phyloP scores from a whole-genome alignment of 2,329 filamentous ascomycete species.

The Pestalotiopsis sp. region DNA sequence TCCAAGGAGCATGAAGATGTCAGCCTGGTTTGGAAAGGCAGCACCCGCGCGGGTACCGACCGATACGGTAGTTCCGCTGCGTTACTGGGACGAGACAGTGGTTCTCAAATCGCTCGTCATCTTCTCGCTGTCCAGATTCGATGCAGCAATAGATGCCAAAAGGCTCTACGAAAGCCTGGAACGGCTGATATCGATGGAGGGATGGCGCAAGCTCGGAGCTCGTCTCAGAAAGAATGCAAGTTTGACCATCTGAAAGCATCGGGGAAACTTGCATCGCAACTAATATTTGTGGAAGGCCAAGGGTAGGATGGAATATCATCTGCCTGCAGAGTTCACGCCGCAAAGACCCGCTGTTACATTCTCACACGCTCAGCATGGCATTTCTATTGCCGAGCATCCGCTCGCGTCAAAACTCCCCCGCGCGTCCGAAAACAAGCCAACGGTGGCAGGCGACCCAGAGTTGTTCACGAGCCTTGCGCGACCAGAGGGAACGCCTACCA shows the following conservation, averaged over 20 bases:
- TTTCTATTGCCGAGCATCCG: conserved; percentile 42
- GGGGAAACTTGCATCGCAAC: not conserved
- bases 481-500: conserved; percentile 25
- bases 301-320: conserved; percentile 41
- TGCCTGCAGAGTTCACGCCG: conserved; percentile 37
- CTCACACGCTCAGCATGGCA: conserved; percentile 35
- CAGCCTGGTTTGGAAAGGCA: conserved; percentile 11
- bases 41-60: conserved; percentile 3
- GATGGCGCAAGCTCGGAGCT: conserved; percentile 27
- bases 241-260: not conserved
- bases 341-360: conserved; percentile 43
- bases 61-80: conserved; percentile 25
- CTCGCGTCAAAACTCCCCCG: conserved; percentile 38
- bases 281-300: conserved; percentile 16
- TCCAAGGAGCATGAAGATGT: not conserved
- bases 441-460: conserved; percentile 28
- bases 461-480: conserved; percentile 27
- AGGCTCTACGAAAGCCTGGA: conserved; percentile 20
- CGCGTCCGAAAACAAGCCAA: conserved; percentile 25
- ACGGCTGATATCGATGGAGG: conserved; percentile 17
- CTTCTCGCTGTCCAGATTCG: conserved; percentile 26
- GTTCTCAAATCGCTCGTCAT: conserved; percentile 23
- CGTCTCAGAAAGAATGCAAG: conserved; percentile 11
- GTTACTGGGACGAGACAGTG: conserved; percentile 27
- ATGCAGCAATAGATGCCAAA: conserved; percentile 26